These are phyloP conservation scores for Juglanconis oblonga DNA, from an alignment of 2,329 filamentous ascomycete genomes.

Conservation along the genomic window DNA sequence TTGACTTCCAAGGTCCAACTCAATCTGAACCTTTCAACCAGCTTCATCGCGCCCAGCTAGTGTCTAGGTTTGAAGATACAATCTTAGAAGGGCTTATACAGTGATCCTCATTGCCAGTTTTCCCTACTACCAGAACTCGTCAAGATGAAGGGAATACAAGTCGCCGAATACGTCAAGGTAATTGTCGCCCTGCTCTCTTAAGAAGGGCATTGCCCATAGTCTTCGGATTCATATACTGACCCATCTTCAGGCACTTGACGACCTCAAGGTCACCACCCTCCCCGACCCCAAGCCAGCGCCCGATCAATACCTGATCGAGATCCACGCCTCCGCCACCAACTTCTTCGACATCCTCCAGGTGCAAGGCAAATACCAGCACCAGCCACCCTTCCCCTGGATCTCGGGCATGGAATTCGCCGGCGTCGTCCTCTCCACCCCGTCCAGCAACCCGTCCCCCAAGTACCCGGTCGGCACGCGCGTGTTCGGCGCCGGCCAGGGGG, in stretches of 20 bases:
- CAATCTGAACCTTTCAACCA: too few species aligned
- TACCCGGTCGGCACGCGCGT: conserved; percentile 79
- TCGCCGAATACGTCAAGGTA: conserved; percentile 34
- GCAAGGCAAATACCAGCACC: conserved; percentile 91
- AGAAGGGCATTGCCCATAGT: not conserved
- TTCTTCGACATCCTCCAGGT: conserved; percentile 98
- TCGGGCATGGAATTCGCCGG: conserved; percentile 87
- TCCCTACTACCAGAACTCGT: not conserved
- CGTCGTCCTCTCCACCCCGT: conserved; percentile 66
- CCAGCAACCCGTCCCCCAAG: conserved; percentile 42
- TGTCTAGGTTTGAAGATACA: too few species aligned
- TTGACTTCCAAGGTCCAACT: not conserved
- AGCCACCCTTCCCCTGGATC: conserved; percentile 85
- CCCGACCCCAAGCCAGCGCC: conserved; percentile 69
- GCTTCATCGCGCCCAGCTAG: too few species aligned
- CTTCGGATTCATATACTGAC: not conserved
- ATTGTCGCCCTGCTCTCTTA: not conserved
- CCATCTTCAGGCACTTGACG: conserved; percentile 64
- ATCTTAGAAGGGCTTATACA: not conserved
- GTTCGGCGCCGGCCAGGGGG: conserved; percentile 83
- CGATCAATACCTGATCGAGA: conserved; percentile 80
- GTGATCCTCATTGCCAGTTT: too few species aligned
- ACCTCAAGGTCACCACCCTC: conserved; percentile 72
- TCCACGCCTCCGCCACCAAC: conserved; percentile 86
- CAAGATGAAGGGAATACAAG: conserved; percentile 34